Base-by-base conservation (phyloP, 169 alveolate genomes). In the Plasmodium knowlesi region DNA sequence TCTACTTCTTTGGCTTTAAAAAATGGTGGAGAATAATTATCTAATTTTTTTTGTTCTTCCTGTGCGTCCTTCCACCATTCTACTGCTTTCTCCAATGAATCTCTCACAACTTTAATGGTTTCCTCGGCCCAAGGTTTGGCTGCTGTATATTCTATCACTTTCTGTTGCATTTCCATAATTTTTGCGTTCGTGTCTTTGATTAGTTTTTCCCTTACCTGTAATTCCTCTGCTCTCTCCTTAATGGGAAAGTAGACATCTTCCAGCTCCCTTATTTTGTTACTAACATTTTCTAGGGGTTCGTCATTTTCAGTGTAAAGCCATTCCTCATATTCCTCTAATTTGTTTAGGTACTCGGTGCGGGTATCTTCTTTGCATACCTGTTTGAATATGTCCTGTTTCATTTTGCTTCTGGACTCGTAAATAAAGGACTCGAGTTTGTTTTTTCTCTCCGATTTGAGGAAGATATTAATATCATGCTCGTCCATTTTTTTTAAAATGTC, bases 151-250 rank as follows among this genome's bases (percentile, higher is more conserved):
- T 72, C 85, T 10, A 43, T 32, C 54, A 91, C 39, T 91, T 91
- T 71, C 81, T 91, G 86, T 50, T 71, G 32, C 80, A 72, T 81
- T 71, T 80, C 92, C 83, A 67, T 71, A 32, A 91, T 81, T 81
- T 82, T 46, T 19, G 28, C 28, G 72, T 91, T 82, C n/a, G 92
- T 91, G 73, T 91, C 34, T 28, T 82, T 71, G 74, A 91, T 91
- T 71, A 71, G 32, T 54, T 41, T 72, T 43, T 50, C 92, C 43
- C 95, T 80, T 1, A 67, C 79, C 41, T 91, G 81, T 71, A 71
- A 70, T 91, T 91, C 95, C 16, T 91, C 78, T n/a, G 95, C 95
- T 71, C 95, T 91, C 82, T 91, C 95, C 74, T 91, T 91, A 50
- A 91, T 82, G 1, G 95, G 95, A 1, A 46, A 34, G 82, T 81